Conservation (phyloP, 768 basidiomycete species). For the Podaxis sp. region DNA sequence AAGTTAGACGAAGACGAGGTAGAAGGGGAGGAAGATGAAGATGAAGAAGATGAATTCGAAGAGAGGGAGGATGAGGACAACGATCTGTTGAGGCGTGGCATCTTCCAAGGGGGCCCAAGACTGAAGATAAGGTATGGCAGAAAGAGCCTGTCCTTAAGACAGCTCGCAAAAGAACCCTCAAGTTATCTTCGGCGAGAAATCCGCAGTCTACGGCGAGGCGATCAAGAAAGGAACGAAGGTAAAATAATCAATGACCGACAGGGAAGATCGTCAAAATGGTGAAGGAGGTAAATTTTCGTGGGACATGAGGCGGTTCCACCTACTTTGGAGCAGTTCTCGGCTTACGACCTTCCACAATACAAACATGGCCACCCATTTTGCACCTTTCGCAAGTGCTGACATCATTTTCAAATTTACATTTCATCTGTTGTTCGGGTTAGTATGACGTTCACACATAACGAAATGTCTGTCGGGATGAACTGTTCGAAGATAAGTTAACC, state of each 20-base stretch:
- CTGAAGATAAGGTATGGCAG: background rate
- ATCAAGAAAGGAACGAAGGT: slow-evolving; percentile 14
- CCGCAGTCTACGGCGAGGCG: background rate
- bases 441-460: slow-evolving; percentile 3
- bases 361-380: slow-evolving; percentile 68
- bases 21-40: slow-evolving; percentile 23
- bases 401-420: slow-evolving; percentile 75
- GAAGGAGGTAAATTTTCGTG: slow-evolving; percentile 5
- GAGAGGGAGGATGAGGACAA: slow-evolving; percentile 14
- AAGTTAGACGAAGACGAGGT: slow-evolving; percentile 30
- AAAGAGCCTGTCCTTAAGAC: slow-evolving; percentile 3
- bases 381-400: slow-evolving; percentile 81
- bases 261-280: slow-evolving; percentile 12
- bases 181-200: background rate
- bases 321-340: slow-evolving; percentile 79
- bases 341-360: slow-evolving; percentile 83
- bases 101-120: slow-evolving; percentile 13
- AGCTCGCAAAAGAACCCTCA: background rate
- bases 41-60: slow-evolving; percentile 16
- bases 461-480: background rate
- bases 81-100: slow-evolving; percentile 7
- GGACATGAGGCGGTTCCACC: slow-evolving; percentile 35
- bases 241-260: slow-evolving; percentile 6
- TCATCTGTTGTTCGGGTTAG: slow-evolving; percentile 58
- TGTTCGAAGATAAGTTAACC: background rate